A percentile compares a stretch with the other conserved stretches of the same genome.
These are phyloP conservation scores for Kuraishia borneana DNA, from an alignment of 805 yeast species.

Conservation along the genomic window DNA sequence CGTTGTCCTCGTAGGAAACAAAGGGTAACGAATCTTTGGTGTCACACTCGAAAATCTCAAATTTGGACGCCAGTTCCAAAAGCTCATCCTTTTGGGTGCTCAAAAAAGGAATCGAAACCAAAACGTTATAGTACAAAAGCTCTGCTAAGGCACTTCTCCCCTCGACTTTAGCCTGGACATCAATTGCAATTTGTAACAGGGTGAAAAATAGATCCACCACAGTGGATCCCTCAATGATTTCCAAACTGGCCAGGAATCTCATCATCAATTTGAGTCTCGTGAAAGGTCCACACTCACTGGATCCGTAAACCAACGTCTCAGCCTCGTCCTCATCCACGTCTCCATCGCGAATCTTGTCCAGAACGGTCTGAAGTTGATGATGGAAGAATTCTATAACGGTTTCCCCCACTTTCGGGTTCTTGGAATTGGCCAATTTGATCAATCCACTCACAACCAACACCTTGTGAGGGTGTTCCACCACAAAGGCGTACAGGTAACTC, in stretches of 20 bases:
- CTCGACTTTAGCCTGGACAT: slow-evolving; percentile 30
- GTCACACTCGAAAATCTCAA: slow-evolving; percentile 12
- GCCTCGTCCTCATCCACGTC: slow-evolving; percentile 3
- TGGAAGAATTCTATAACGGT: slow-evolving; percentile 61
- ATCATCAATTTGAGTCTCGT: slow-evolving; percentile 59
- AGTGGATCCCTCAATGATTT: slow-evolving; percentile 41
- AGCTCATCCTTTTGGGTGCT: slow-evolving; percentile 28
- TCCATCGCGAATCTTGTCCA: slow-evolving; percentile 20
- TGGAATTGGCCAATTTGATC: slow-evolving; percentile 53
- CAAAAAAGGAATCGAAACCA: slow-evolving; percentile 54
- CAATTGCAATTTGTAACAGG: slow-evolving; percentile 44
- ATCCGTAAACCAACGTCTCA: slow-evolving; percentile 9
- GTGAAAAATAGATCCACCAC: slow-evolving; percentile 33
- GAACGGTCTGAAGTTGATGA: slow-evolving; percentile 43
- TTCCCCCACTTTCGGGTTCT: slow-evolving; percentile 55
- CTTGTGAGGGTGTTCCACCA: slow-evolving; percentile 88
- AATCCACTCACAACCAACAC: slow-evolving; percentile 60
- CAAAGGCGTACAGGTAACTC: slow-evolving; percentile 54
- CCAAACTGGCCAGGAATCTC: slow-evolving; percentile 57
- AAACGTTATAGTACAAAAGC: slow-evolving; percentile 49
- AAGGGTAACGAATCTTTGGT: slow-evolving; percentile 7
- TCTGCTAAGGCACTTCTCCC: slow-evolving; percentile 46
- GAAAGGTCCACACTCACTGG: slow-evolving; percentile 45
- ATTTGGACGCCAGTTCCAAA: slow-evolving; percentile 31
- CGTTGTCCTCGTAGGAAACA: slow-evolving; percentile 24